phyloP scores from a whole-genome alignment of 352 stramenopile genomes.

The Phytophthora crassamura region DNA sequence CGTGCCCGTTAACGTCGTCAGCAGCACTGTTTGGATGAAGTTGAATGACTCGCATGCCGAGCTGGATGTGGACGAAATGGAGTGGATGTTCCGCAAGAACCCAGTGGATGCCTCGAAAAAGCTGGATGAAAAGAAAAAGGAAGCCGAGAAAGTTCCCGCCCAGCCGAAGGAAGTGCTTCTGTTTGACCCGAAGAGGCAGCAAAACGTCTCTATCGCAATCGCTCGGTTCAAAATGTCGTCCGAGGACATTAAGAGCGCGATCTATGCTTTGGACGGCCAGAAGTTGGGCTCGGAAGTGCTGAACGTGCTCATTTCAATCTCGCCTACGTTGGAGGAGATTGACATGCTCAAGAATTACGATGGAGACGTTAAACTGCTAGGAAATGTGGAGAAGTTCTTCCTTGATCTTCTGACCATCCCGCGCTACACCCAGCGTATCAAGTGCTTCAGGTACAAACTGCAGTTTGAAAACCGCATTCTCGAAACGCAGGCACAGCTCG shows the following conservation, averaged over 20 bases:
- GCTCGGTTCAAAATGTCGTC: slow-evolving; percentile 95
- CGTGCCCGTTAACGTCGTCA: slow-evolving; percentile 87
- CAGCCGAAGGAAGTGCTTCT: slow-evolving; percentile 83
- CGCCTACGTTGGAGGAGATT: slow-evolving; percentile 89
- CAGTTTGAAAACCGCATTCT: slow-evolving; percentile 88
- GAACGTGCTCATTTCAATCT: slow-evolving; percentile 89
- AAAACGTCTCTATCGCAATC: slow-evolving; percentile 98
- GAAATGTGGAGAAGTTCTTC: slow-evolving; percentile 91
- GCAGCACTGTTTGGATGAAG: slow-evolving; percentile 89
- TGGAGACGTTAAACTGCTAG: slow-evolving; percentile 84
- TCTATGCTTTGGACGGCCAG: slow-evolving; percentile 80
- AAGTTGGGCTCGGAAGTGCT: slow-evolving; percentile 84
- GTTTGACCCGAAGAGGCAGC: slow-evolving; percentile 96
- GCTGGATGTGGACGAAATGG: slow-evolving; percentile 85
- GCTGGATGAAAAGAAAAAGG: slow-evolving; percentile 84
- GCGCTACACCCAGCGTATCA: slow-evolving; percentile 89
- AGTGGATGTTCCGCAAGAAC: slow-evolving; percentile 92
- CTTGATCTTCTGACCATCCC: slow-evolving; percentile 86
- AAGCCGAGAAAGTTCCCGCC: slow-evolving; percentile 42
- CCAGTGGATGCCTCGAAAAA: slow-evolving; percentile 70
- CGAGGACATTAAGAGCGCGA: slow-evolving; percentile 84
- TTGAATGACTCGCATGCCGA: slow-evolving; percentile 71
- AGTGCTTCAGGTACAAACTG: slow-evolving; percentile 88
- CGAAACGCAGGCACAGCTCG: slow-evolving; percentile 83
- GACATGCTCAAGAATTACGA: slow-evolving; percentile 93